Evolutionary conservation across 2,329 filamentous ascomycete species (phyloP).

Genomic region (Lachnellula suecica): DNA sequence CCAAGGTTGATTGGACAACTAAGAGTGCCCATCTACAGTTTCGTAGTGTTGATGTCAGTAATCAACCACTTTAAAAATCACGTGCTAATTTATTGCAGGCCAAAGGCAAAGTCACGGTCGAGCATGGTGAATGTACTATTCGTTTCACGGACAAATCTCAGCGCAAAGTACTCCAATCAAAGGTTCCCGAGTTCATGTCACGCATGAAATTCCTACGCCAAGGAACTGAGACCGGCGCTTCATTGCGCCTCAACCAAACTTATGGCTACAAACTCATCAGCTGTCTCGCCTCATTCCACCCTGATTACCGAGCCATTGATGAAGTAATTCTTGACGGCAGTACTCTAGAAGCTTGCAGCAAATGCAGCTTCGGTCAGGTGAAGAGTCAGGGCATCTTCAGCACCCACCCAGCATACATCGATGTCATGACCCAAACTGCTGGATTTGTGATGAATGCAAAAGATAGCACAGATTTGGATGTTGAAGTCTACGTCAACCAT

Average conservation of each 20-base stretch:
- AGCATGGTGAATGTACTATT: slow-evolving; percentile 43
- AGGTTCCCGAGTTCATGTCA: slow-evolving; percentile 7
- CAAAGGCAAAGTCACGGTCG: slow-evolving; percentile 36
- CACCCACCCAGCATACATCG: slow-evolving; percentile 55
- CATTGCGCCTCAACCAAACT: slow-evolving; percentile 65
- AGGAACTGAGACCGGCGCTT: slow-evolving; percentile 7
- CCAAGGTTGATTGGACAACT: slow-evolving; percentile 43
- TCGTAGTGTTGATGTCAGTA: neutral
- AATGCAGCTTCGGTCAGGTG: slow-evolving; percentile 44
- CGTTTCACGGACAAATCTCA: slow-evolving; percentile 7
- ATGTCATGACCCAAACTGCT: slow-evolving; percentile 55
- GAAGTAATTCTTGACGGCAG: slow-evolving; percentile 53
- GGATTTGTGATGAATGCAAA: slow-evolving; percentile 59
- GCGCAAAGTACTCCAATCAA: slow-evolving; percentile 1
- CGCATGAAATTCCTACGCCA: slow-evolving; percentile 7
- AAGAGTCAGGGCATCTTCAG: slow-evolving; percentile 50
- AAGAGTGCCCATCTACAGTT: neutral
- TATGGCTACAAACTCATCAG: slow-evolving; percentile 71
- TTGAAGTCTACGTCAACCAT: slow-evolving; percentile 56
- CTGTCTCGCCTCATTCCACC: slow-evolving; percentile 53
- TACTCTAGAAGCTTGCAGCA: slow-evolving; percentile 41
- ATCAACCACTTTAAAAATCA: neutral
- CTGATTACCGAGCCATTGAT: slow-evolving; percentile 53
- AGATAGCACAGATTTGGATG: slow-evolving; percentile 53
- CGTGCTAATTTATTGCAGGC: neutral